A percentile compares a stretch with the other conserved stretches of the same genome.
phyloP scores from a whole-genome alignment of 2,329 filamentous ascomycete species.

The Cadophora malorum region DNA sequence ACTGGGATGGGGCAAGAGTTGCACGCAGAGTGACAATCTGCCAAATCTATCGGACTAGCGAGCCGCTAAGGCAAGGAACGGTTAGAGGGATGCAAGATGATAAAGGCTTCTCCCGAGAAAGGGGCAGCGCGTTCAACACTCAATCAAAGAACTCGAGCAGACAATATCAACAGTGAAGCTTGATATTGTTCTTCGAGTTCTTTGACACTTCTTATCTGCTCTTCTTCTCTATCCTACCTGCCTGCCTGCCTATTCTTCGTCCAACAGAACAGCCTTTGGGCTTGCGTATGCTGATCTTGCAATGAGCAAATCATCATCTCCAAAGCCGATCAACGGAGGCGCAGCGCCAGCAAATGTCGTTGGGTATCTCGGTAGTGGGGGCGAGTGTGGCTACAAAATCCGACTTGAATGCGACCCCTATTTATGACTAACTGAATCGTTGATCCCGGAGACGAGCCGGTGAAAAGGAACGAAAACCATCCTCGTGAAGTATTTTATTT shows the following conservation, averaged over 20 bases:
- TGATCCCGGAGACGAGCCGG: constrained; percentile 10
- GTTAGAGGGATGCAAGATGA: constrained; percentile 13
- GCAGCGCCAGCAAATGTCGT: constrained; percentile 14
- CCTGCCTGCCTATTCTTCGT: background rate
- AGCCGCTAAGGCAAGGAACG: constrained; percentile 15
- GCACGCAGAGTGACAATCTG: constrained; percentile 14
- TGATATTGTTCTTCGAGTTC: constrained; percentile 7
- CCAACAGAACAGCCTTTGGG: background rate
- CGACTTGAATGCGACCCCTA: constrained; percentile 9
- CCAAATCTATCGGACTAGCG: constrained; percentile 15
- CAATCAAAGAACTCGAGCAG: constrained; percentile 10
- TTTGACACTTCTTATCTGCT: background rate
- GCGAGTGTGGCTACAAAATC: background rate
- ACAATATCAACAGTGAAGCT: constrained; percentile 8
- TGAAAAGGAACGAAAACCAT: background rate
- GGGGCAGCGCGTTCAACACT: background rate
- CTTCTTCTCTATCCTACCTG: background rate
- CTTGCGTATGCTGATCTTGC: constrained; percentile 13
- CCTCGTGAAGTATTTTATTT: background rate
- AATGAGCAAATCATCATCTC: constrained; percentile 14
- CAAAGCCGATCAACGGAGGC: constrained; percentile 13
- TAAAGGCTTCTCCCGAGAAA: constrained; percentile 19
- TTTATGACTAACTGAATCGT: constrained; percentile 17
- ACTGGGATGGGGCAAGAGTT: constrained; percentile 2
- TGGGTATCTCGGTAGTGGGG: constrained; percentile 12